Percentiles rank a stretch among this genome's conserved stretches.
phyloP scores from a whole-genome alignment of 768 basidiomycete genomes.

The Auriscalpium orientale region DNA sequence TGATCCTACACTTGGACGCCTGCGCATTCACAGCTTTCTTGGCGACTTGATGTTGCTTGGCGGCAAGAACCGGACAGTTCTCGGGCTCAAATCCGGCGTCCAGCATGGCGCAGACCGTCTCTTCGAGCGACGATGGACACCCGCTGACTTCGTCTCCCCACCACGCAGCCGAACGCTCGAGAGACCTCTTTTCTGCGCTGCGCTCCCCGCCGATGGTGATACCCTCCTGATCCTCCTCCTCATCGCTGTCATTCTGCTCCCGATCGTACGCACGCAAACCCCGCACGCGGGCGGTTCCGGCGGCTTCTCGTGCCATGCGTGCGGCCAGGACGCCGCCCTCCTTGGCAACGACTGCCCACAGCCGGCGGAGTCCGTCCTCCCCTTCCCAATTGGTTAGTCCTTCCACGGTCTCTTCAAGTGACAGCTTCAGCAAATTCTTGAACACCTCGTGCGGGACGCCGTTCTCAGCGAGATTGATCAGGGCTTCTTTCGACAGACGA shows the following conservation, averaged over 20 bases:
- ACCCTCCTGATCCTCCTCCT: constrained; percentile 16
- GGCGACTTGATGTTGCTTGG: constrained; percentile 46
- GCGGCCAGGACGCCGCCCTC: constrained; percentile 17
- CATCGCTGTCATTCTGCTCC: constrained; percentile 17
- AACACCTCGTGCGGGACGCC: constrained; percentile 42
- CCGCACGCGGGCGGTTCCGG: constrained; percentile 20
- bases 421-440: constrained; percentile 16
- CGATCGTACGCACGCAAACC: constrained; percentile 16
- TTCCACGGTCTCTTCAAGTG: constrained; percentile 20
- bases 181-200: too few species aligned
- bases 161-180: constrained; percentile 51
- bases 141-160: constrained; percentile 61
- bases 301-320: constrained; percentile 17
- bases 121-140: constrained; percentile 52
- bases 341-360: constrained; percentile 19
- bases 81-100: constrained; percentile 53
- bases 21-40: constrained; percentile 35
- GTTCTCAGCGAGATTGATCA: constrained; percentile 60
- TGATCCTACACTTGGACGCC: constrained; percentile 37
- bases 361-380: constrained; percentile 11
- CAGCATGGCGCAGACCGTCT: constrained; percentile 49
- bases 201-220: constrained; percentile 1
- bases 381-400: constrained; percentile 19
- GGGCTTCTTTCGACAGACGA: constrained; percentile 46
- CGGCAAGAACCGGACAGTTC: constrained; percentile 39